Evolutionary conservation across 2,329 filamentous ascomycete genomes (phyloP).

Genomic region (Xylaria sp.): DNA sequence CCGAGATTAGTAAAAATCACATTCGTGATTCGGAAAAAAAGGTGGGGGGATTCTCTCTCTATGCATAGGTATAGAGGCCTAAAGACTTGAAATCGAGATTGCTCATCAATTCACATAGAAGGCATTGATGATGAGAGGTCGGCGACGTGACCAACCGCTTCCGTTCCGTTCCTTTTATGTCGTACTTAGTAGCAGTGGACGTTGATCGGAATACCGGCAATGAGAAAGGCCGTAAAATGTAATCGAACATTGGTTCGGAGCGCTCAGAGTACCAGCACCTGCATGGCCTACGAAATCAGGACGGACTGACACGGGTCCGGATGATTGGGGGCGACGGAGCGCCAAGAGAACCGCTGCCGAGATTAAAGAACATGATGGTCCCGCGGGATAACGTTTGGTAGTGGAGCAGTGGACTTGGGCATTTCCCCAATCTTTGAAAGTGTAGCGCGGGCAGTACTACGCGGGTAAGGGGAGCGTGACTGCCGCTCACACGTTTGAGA

Average conservation of each 20-base stretch:
- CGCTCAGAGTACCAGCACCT: background rate
- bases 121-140: background rate
- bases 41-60: background rate
- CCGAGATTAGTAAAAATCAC: background rate
- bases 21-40: background rate
- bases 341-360: slow-evolving; percentile 10
- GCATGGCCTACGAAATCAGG: slow-evolving; percentile 7
- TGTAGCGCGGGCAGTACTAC: background rate
- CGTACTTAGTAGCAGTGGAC: background rate
- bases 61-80: slow-evolving; percentile 14
- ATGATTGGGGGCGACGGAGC: slow-evolving; percentile 15
- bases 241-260: background rate
- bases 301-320: slow-evolving; percentile 8
- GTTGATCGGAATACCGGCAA: slow-evolving; percentile 2
- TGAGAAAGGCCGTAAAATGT: background rate
- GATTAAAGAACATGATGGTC: background rate
- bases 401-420: slow-evolving; percentile 12
- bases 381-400: slow-evolving; percentile 3
- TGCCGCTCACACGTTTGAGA: slow-evolving; percentile 11
- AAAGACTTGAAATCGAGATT: background rate
- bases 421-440: background rate
- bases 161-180: background rate
- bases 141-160: background rate
- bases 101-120: background rate
- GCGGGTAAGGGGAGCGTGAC: background rate